Conservation (phyloP, 2,329 filamentous ascomycete genomes). For the Arthroderma sp. region DNA sequence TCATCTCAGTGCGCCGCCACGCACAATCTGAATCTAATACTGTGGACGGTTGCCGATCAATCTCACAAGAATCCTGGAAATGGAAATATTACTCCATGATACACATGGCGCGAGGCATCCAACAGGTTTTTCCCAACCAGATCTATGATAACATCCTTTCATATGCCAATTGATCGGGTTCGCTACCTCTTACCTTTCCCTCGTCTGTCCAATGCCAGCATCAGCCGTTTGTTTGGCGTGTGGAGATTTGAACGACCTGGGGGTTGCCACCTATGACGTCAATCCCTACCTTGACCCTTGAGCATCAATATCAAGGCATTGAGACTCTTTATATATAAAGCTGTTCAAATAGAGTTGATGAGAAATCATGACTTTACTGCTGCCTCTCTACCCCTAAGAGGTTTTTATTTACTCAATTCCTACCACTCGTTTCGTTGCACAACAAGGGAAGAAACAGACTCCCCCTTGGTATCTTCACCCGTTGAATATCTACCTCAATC, state of each 20-base stretch:
- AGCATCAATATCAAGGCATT: background rate
- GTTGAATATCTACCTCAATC: background rate
- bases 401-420: background rate
- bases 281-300: background rate
- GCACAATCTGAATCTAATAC: background rate
- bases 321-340: background rate
- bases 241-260: background rate
- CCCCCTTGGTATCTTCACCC: background rate
- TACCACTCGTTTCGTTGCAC: background rate
- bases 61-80: background rate
- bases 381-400: background rate
- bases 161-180: background rate
- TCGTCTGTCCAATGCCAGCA: background rate
- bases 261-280: slow-evolving; percentile 1
- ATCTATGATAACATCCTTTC: background rate
- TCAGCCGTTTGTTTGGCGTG: background rate
- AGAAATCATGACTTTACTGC: background rate
- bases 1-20: background rate
- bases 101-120: background rate
- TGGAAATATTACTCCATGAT: background rate
- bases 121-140: background rate
- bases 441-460: background rate
- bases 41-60: background rate
- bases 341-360: background rate
- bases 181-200: background rate